Evolutionary conservation across 768 basidiomycete genomes (phyloP), one percentile per base, ranked within the genome.

Genomic region (Tricholoma hemisulphureum): DNA sequence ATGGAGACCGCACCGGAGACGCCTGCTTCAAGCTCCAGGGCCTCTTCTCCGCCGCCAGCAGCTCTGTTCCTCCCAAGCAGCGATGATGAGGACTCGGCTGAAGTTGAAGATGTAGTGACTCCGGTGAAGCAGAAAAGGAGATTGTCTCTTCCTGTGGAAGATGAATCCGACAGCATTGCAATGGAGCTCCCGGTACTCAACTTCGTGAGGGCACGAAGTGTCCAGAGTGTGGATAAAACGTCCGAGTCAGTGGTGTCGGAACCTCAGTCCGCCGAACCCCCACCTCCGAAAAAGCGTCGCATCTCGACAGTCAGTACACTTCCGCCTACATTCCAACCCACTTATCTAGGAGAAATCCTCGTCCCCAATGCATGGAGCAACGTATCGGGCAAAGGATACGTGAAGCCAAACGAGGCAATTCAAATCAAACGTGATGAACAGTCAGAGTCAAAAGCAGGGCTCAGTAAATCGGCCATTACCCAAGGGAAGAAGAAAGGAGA

Each of bases 341-440:
- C 69, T 10, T 91, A 88, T 65, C 63, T 92, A 24, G 90, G 90
- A 10, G 86, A 85, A 50, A 76, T 91, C 51, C 59, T 91, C 9
- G 80, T 91, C 21, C 79, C 81, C 20, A 87, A 89, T 64, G 90
- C 88, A 9, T 92, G 88, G 88, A 89, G 88, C 61, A 91, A 86
- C 37, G 87, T 82, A 13, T 87, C 82, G 50, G 90, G 90, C 1
- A 83, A 79, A 63, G 86, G 87, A 3, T 90, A 91, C 58, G 75
- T 89, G 34, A 84, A 84, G 58, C 58, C 73, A 20, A 82, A 83
- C n/a, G 89, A 91, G n/a, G 67, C 77, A 21, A 72, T 91, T 21
- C 64, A 66, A 48, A 74, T 91, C 9, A 80, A 83, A 63, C 79
- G 88, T 43, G 87, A 91, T 45, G 71, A 67, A 34, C 70, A 69